Percentiles rank a stretch among this genome's conserved stretches.
Conservation (phyloP, 306 rosid species). For the Casuarina cunninghamiana region DNA sequence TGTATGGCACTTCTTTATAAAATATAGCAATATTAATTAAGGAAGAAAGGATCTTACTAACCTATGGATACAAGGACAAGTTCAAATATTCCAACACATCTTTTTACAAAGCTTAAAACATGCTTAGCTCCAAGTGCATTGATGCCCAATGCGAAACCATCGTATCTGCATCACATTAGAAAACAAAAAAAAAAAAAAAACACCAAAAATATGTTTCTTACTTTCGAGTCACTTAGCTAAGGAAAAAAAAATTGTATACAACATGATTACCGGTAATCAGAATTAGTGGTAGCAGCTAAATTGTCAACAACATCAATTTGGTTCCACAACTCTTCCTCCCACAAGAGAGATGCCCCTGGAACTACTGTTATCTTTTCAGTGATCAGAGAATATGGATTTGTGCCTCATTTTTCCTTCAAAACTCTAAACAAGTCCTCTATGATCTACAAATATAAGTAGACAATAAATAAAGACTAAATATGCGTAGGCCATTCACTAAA, state of each 20-base stretch:
- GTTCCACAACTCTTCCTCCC: slow-evolving; percentile 43
- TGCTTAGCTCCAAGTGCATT: slow-evolving; percentile 69
- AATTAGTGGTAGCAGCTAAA: slow-evolving; percentile 78
- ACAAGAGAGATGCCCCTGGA: slow-evolving; percentile 53
- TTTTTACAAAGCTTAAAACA: slow-evolving; percentile 61
- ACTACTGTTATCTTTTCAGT: slow-evolving; percentile 43
- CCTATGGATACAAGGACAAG: slow-evolving; percentile 82
- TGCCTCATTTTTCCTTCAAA: slow-evolving; percentile 59
- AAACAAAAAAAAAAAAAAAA: too few species aligned
- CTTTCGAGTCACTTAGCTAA: too few species aligned
- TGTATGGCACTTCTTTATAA: too few species aligned
- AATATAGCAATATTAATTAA: background rate
- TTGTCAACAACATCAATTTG: slow-evolving; percentile 58
- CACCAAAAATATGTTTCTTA: background rate
- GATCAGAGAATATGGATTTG: slow-evolving; percentile 36
- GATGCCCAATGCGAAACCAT: slow-evolving; percentile 57
- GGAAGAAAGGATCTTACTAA: background rate
- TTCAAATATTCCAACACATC: slow-evolving; percentile 47
- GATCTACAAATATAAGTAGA: slow-evolving; percentile 35
- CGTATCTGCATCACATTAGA: slow-evolving; percentile 32
- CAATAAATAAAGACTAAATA: background rate
- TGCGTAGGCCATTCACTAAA: background rate
- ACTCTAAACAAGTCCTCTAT: slow-evolving; percentile 61
- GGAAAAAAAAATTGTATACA: too few species aligned
- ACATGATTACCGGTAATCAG: slow-evolving; percentile 59